These are phyloP conservation scores for Vanilla planifolia DNA, from an alignment of 106 monocot species.

Conservation along the genomic window DNA sequence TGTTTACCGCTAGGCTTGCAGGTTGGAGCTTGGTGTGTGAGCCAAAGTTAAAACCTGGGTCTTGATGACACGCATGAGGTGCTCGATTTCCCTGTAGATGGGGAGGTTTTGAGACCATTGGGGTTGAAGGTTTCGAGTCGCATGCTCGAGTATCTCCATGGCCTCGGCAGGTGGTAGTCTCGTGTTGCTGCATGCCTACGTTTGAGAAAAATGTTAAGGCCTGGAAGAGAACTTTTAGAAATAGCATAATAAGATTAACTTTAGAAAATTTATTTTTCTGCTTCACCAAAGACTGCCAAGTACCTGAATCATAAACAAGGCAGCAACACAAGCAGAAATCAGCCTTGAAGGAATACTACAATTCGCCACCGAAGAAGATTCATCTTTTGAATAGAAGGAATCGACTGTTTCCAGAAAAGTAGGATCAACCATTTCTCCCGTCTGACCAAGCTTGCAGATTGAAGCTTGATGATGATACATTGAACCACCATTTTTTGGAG, in stretches of 20 bases:
- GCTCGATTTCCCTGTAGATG: conserved; percentile 33
- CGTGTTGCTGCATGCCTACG: conserved; percentile 13
- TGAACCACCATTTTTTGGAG: conserved; percentile 1
- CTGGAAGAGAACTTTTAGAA: too few species aligned
- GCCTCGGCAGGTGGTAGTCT: conserved; percentile 26
- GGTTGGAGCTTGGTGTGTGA: background rate
- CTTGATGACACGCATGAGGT: conserved; percentile 30
- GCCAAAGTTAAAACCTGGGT: conserved; percentile 26
- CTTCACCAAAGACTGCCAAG: background rate
- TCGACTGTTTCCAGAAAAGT: too few species aligned
- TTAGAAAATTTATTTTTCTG: too few species aligned
- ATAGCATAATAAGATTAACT: too few species aligned
- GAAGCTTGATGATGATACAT: background rate
- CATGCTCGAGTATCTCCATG: conserved; percentile 26
- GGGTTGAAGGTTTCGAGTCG: conserved; percentile 22
- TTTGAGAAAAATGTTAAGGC: background rate
- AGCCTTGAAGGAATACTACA: background rate
- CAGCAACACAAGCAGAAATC: conserved; percentile 8
- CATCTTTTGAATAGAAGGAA: background rate
- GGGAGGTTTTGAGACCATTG: conserved; percentile 22
- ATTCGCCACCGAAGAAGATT: background rate
- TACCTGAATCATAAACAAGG: conserved; percentile 8
- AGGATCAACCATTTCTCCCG: too few species aligned
- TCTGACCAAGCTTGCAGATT: background rate
- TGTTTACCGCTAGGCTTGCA: too few species aligned